Evolutionary conservation across 768 basidiomycete species (phyloP).

Genomic region (Asterophora parasitica): DNA sequence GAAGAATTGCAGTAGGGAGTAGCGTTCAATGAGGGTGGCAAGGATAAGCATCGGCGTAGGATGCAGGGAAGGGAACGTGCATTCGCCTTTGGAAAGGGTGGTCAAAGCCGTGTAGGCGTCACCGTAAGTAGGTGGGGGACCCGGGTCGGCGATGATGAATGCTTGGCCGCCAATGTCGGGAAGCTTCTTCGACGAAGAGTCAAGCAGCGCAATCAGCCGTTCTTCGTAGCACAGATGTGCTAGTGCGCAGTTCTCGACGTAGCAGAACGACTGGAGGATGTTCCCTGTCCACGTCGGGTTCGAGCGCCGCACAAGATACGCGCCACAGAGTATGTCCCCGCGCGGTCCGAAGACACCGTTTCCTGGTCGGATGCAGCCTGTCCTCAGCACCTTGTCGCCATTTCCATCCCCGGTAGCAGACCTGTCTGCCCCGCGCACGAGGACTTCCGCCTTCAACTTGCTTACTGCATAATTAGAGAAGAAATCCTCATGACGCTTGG

Average conservation of each 20-base stretch:
- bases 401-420: slow-evolving; percentile 20
- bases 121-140: slow-evolving; percentile 55
- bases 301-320: slow-evolving; percentile 52
- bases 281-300: slow-evolving; percentile 62
- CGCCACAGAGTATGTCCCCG: slow-evolving; percentile 64
- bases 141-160: slow-evolving; percentile 63
- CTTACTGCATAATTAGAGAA: slow-evolving; percentile 78
- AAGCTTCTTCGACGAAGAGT: slow-evolving; percentile 18
- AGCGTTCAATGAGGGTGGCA: slow-evolving; percentile 53
- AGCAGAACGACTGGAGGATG: slow-evolving; percentile 59
- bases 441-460: slow-evolving; percentile 53
- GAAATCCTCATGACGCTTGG: slow-evolving; percentile 53
- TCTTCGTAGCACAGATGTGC: slow-evolving; percentile 73
- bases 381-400: slow-evolving; percentile 38
- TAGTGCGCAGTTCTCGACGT: slow-evolving; percentile 73
- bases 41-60: slow-evolving; percentile 61
- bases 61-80: slow-evolving; percentile 50
- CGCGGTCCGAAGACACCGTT: slow-evolving; percentile 75
- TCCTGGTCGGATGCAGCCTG: slow-evolving; percentile 74
- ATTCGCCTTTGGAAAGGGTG: slow-evolving; percentile 53
- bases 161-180: slow-evolving; percentile 74
- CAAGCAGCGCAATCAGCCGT: slow-evolving; percentile 52
- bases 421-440: slow-evolving; percentile 35
- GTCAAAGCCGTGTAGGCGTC: slow-evolving; percentile 55
- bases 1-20: slow-evolving; percentile 46